Conservation (phyloP, 305 asterid species). For the Fraxinus latifolia region DNA sequence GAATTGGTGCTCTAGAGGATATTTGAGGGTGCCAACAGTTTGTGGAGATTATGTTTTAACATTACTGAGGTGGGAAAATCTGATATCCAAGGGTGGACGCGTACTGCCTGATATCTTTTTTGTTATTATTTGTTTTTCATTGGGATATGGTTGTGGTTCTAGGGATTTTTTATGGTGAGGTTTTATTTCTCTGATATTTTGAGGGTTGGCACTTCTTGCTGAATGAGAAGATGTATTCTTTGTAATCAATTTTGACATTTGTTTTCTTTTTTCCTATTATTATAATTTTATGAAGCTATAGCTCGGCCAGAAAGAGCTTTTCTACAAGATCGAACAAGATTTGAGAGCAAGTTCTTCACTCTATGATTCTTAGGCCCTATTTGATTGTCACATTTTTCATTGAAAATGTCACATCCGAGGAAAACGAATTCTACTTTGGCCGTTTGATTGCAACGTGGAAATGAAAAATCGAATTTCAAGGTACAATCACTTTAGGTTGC, state of each 20-base stretch:
- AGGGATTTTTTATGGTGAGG: slow-evolving; percentile 24
- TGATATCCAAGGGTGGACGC: slow-evolving; percentile 26
- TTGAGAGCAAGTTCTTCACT: background rate
- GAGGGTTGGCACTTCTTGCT: slow-evolving; percentile 16
- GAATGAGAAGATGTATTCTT: slow-evolving; percentile 16
- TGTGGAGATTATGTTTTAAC: background rate
- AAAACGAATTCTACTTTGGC: no score
- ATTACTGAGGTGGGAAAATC: slow-evolving; percentile 17
- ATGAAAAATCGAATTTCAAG: no score
- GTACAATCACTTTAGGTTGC: no score
- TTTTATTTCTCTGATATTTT: slow-evolving; percentile 10
- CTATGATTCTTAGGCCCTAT: background rate
- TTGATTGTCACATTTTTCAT: no score
- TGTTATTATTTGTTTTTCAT: background rate
- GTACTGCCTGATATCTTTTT: slow-evolving; percentile 23
- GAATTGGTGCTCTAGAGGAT: slow-evolving; percentile 15
- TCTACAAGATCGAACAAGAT: background rate
- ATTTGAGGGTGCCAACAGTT: background rate
- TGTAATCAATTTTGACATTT: slow-evolving; percentile 33
- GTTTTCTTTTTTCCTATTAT: background rate
- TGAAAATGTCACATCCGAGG: no score
- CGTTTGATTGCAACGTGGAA: no score
- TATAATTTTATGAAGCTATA: background rate
- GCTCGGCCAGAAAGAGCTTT: background rate
- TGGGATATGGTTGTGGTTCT: slow-evolving; percentile 19